Evolutionary conservation across 2,329 filamentous ascomycete species (phyloP), one percentile per base, ranked within the genome.

Genomic region (Sphaceloma murrayae): DNA sequence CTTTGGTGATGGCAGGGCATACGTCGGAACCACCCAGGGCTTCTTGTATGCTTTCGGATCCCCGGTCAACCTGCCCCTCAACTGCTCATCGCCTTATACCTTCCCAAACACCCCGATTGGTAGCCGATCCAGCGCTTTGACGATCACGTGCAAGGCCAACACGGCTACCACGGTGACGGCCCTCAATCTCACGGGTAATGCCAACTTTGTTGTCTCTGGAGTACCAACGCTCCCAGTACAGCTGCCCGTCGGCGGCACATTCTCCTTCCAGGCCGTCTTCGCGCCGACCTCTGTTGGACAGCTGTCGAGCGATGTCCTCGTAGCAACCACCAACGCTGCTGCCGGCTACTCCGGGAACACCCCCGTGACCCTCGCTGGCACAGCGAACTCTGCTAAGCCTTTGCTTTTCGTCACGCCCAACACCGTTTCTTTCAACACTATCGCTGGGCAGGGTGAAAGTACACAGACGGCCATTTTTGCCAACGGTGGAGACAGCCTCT

Each of bases 21-120:
- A 77, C 48, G 56, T 77, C n/a, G 71, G 70, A 7, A 72, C 68
- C 1, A 69, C 60, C 2, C 57, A 61, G 17, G 75, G 74, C 3
- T 68, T 60, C 45, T 54, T 78, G 14, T 75, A 76, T 21, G 73
- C 65, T 2, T 76, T 74, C 45, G 74, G 74, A 1, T 71, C 72
- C 0, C 72, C 74, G 0, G 70, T 73, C 19, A 75, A 71, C 29
- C 53, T 65, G 3, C 68, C 74, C 0, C 58, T 78, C 2, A 73
- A 75, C 53, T 78, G 74, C 53, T 70, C 71, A 0, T 61, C 67
- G 0, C 65, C 67, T 0, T 55, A 67, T 18, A 61, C 67, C 16
- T 75, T 77, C 50, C 69, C 70, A 2, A 63, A 55, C 1, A 59
- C 64, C 1, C 61, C 69, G 24, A 57, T 74, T 26, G 62, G 63